Evolutionary conservation across 2,329 filamentous ascomycete genomes (phyloP), one percentile per base, ranked within the genome.

Genomic region (Trichocomaceae sp.): DNA sequence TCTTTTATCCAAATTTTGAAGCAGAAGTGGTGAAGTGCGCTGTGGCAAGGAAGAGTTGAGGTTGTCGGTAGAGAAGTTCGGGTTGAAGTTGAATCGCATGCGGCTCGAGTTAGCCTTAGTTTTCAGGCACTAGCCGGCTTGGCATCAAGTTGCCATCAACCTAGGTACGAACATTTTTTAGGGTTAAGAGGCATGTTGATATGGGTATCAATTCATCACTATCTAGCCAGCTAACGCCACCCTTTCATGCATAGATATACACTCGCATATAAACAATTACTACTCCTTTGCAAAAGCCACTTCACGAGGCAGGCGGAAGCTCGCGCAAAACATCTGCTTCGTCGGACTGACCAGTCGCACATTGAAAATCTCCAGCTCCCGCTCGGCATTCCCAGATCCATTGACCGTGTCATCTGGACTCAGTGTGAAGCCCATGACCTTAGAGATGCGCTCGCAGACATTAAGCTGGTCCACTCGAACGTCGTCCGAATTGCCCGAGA

Each of bases 291-390:
- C 65, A 74, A 96, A 96, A 13, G 91, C 93, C 5, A 96, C 88
- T 63, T 88, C 84, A 33, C 77, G 73, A 2, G 93, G 93, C 57
- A 99, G 68, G 59, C 90, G 83, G 73, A 99, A 97, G 62, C 84
- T 95, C 29, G 90, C 92, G 70, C 93, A 97, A 71, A 92, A 97
- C 91, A 96, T 96, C 67, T 87, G 83, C 79, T 99, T 99, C 66
- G 89, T 86, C 5, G 93, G 93, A 56, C 90, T 88, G 54, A 99
- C 93, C 62, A 95, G 84, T 60, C 93, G 81, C 33, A 97, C 90
- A 68, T 84, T 81, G 55, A 75, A 74, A 5, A 86, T 76, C 29
- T 76, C 69, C 15, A 83, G 71, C 39, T 81, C 80, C 5, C 77
- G 69, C 57, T 87, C 83, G 57, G 83, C 74, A 59, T 90, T 81